Evolutionary conservation across 2,329 filamentous ascomycete genomes (phyloP), one percentile per base, ranked within the genome.

Genomic region (Verticillium zaregamsianum): DNA sequence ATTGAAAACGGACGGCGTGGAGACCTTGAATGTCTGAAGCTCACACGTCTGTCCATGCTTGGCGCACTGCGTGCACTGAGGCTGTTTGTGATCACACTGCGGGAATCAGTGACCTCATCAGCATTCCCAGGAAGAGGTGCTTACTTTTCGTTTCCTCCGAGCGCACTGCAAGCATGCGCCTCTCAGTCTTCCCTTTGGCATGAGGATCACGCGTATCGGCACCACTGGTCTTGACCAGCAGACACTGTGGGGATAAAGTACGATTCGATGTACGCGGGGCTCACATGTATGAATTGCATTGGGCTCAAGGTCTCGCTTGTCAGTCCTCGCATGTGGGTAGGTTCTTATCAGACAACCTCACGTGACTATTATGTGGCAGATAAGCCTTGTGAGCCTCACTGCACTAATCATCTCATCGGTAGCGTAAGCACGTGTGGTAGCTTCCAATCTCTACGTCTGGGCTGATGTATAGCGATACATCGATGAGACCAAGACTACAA

Each of bases 11-110:
- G 58, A 49, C 23, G 56, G 49, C 49, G 60, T 65, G 25, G 62
- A 62, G 17, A 60, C 35, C 60, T 64, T 65, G 62, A 65, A 65
- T 11, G 60, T 65, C 49, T 62, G 62, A 6, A 61, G 62, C 57
- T 64, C 60, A 33, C 64, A 65, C 15, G 32, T 40, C 32, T 64
- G 59, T 17, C 57, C 57, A 33, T 62, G 58, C 61, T 62, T 64
- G 45, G 59, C n/a, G 57, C 64, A 65, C 35, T 64, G 64, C 12
- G 62, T 55, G 32, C 64, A 65, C 14, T 40, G 62, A 4, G 64
- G 62, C 35, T 61, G 59, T 40, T 65, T 65, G 39, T 62, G 64
- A 57, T 65, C 64, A 59, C 64, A 65, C 64, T 65, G 57, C 31
- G 23, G 14, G 25, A 5, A 49, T 59, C 33, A 61, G 57, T 28